A percentile compares a stretch with the other conserved stretches of the same genome.
Evolutionary conservation across 257 asterid genomes (phyloP).

Genomic region (Schizonepeta tenuifolia): DNA sequence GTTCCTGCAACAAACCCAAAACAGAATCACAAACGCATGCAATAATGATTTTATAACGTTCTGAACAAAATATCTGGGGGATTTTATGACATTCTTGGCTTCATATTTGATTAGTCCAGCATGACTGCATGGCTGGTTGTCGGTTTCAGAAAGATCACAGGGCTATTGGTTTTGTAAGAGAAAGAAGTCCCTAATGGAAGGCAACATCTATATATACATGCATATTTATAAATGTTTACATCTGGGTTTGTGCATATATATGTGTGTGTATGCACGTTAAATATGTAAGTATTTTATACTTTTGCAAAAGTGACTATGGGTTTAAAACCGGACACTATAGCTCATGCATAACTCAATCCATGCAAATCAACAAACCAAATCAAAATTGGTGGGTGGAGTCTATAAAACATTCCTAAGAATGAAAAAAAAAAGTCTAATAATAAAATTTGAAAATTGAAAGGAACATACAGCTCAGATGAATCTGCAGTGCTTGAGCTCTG

Average conservation of each 20-base stretch:
- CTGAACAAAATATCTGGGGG: background rate
- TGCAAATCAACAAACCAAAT: background rate
- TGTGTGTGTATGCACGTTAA: background rate
- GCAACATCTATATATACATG: background rate
- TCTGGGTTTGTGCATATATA: background rate
- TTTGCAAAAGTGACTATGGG: background rate
- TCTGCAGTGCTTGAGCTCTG: conserved; percentile 51
- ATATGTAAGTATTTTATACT: background rate
- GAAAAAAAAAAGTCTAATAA: no score
- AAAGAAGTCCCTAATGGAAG: background rate
- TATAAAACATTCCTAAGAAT: background rate
- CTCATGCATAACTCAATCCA: conserved; percentile 2
- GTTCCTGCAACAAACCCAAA: conserved; percentile 55
- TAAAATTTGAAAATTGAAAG: conserved; percentile 24
- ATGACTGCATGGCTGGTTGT: background rate
- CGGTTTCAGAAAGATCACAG: background rate
- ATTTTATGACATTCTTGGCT: background rate
- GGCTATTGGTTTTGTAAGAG: background rate
- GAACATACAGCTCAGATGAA: conserved; percentile 68
- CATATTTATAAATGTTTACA: background rate
- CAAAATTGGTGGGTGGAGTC: background rate
- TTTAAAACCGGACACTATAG: background rate
- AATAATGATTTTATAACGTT: conserved; percentile 7
- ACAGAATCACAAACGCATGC: conserved; percentile 8
- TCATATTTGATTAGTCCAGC: background rate